These are phyloP conservation scores for Aspergillus arachidicola DNA, from an alignment of 2,329 filamentous ascomycete genomes.

Conservation along the genomic window DNA sequence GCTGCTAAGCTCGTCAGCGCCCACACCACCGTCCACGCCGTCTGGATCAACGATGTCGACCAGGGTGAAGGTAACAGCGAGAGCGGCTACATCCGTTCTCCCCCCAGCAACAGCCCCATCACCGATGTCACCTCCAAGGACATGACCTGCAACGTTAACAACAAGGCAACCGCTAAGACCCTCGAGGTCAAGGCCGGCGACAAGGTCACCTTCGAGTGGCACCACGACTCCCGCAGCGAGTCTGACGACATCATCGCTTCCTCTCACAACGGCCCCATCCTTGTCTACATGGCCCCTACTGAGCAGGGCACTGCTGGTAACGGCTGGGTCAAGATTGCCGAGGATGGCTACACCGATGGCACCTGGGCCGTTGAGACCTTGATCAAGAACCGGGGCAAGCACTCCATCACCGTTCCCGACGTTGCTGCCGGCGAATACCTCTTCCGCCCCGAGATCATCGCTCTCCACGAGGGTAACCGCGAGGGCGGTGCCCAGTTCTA, in stretches of 20 bases:
- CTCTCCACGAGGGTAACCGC: constrained; percentile 23
- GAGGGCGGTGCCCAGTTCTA: constrained; percentile 25
- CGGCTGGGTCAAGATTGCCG: constrained; percentile 27
- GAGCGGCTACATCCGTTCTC: constrained; percentile 23
- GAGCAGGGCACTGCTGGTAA: constrained; percentile 20
- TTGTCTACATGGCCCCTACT: constrained; percentile 26
- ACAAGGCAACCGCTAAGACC: constrained; percentile 19
- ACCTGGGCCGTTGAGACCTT: constrained; percentile 24
- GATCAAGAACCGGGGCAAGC: constrained; percentile 25
- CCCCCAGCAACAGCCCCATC: constrained; percentile 26
- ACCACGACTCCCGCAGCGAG: constrained; percentile 21
- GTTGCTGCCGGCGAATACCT: constrained; percentile 26
- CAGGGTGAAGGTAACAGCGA: constrained; percentile 23
- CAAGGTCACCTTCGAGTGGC: constrained; percentile 29
- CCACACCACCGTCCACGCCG: constrained; percentile 25
- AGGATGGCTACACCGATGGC: constrained; percentile 24
- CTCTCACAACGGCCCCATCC: constrained; percentile 23
- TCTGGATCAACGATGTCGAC: constrained; percentile 28
- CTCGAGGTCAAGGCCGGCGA: constrained; percentile 23
- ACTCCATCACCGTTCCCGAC: constrained; percentile 25
- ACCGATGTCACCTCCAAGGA: constrained; percentile 24
- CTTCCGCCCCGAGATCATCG: constrained; percentile 28
- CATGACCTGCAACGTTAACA: constrained; percentile 27
- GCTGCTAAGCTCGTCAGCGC: constrained; percentile 22
- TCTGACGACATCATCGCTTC: constrained; percentile 27